phyloP scores from a whole-genome alignment of 2,329 filamentous ascomycete species.

The Teratosphaeria epicoccoides region DNA sequence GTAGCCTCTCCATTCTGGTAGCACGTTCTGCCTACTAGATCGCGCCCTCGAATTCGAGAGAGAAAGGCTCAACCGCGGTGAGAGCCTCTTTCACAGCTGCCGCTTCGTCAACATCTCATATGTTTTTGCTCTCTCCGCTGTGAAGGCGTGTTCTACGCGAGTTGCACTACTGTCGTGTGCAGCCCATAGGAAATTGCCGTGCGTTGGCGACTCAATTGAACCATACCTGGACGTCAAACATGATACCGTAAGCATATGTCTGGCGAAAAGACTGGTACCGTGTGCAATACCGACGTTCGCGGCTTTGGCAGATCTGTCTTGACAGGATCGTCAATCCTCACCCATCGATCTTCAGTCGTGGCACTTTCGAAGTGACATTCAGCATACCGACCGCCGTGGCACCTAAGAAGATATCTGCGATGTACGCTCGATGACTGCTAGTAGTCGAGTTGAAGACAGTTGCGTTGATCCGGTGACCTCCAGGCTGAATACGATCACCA shows the following conservation, averaged over 20 bases:
- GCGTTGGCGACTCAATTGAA: constrained; percentile 42
- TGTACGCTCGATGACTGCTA: background rate
- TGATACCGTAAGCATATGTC: background rate
- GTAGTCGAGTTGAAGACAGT: constrained; percentile 12
- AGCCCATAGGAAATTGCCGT: constrained; percentile 48
- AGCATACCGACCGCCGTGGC: constrained; percentile 41
- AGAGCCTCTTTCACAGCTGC: constrained; percentile 30
- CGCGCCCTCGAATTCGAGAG: constrained; percentile 29
- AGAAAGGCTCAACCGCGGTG: constrained; percentile 32
- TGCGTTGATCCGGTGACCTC: constrained; percentile 20
- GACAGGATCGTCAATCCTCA: constrained; percentile 42
- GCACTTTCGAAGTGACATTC: constrained; percentile 40
- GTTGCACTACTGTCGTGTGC: constrained; percentile 44
- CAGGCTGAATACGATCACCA: constrained; percentile 21
- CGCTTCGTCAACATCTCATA: constrained; percentile 13
- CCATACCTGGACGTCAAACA: constrained; percentile 27
- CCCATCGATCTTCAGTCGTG: constrained; percentile 43
- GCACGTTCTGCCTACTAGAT: constrained; percentile 33
- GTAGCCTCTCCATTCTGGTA: constrained; percentile 1
- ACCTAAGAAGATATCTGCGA: constrained; percentile 39
- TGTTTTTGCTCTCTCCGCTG: constrained; percentile 24
- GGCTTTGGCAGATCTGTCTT: constrained; percentile 40
- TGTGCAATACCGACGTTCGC: constrained; percentile 19
- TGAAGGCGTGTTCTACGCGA: constrained; percentile 46
- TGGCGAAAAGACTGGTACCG: background rate